Evolutionary conservation across 345 rosid genomes (phyloP), one percentile per base, ranked within the genome.

Genomic region (Arabidopsis thaliana): DNA sequence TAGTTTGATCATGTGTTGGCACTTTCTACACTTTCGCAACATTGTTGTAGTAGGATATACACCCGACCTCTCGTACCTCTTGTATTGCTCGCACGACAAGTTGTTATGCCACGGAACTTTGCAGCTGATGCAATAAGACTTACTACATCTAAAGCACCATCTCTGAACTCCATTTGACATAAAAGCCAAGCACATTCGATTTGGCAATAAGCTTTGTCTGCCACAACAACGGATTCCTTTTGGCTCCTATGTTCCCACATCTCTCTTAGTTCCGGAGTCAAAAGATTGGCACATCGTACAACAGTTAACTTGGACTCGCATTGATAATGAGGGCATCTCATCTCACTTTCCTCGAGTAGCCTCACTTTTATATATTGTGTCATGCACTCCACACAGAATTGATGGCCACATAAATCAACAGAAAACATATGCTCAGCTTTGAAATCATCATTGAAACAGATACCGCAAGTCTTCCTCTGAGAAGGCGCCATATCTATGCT

Each of bases 101-200:
- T 44, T 32, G 8, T 28, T 28, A 36, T 91, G 96, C 93, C 91
- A 91, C n/a, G 87, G 89, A 46, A 83, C 90, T 80, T 82, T 88
- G 83, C 92, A 88, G 51, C 86, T 25, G 52, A 87, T 72, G 44
- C 93, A 91, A 67, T 88, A 86, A 60, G 59, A 48, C 5, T 66
- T n/a, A 41, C 58, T 65, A 22, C 97, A 89, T 77, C 80, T 75
- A 50, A 75, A 23, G 69, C 97, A 91, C 22, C 36, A 4, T 75
- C 67, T 82, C 77, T 84, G 78, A n/a, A 79, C 86, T 73, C 81
- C 82, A 2, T 61, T 51, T 32, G 85, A 72, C 92, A 91, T 87
- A 50, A 91, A 80, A 20, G 85, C 83, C 0, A 92, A 91, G 80
- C 97, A 91, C 58, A 16, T 83, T 0, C 85, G 91, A 77, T 80